These are phyloP conservation scores for Cystobasidium tubakii DNA, from an alignment of 768 basidiomycete species.

Conservation along the genomic window DNA sequence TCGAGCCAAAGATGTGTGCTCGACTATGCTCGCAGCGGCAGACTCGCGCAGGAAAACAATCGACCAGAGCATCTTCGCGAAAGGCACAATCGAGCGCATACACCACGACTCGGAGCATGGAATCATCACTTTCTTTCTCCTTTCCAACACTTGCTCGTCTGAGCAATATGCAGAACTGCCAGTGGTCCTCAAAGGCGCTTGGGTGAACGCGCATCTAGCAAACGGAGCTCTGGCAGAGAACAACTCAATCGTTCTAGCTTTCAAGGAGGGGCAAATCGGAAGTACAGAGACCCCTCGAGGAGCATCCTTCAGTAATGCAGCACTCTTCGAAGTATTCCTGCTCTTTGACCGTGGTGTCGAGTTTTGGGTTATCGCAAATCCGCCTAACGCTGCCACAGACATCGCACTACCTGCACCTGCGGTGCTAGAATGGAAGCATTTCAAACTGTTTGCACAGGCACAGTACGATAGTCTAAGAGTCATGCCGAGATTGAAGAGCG, in stretches of 20 bases:
- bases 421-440: neutral
- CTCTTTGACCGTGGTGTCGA: constrained; percentile 3
- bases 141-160: neutral
- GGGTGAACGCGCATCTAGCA: neutral
- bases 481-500: neutral
- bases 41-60: neutral
- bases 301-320: neutral
- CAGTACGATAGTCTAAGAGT: neutral
- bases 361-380: neutral
- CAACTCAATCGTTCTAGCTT: neutral
- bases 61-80: constrained; percentile 1
- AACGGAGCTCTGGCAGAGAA: neutral
- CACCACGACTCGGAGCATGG: neutral
- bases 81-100: neutral
- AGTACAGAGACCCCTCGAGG: neutral
- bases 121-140: neutral
- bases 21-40: neutral
- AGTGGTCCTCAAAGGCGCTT: neutral
- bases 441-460: neutral
- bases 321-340: neutral
- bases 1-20: neutral
- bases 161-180: neutral
- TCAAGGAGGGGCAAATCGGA: neutral
- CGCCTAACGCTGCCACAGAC: neutral
- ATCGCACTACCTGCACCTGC: neutral